Evolutionary conservation across 331 rosid genomes (phyloP).

Genomic region (Malus hybrid): DNA sequence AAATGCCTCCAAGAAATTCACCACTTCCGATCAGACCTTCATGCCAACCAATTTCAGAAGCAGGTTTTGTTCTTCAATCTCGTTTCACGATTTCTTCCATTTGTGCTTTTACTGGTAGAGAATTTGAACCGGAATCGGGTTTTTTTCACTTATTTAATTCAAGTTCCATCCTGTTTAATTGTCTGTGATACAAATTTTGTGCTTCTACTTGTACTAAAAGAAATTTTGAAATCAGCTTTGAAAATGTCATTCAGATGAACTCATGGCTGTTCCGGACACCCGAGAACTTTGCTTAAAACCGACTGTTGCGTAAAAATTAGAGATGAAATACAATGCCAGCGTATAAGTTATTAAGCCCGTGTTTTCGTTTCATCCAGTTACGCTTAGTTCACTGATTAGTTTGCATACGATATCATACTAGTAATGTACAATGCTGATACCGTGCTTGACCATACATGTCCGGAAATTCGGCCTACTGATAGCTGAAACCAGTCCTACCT

Average conservation of each 20-base stretch:
- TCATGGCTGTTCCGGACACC: neutral
- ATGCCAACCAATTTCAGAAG: constrained; percentile 13
- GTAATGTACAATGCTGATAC: neutral
- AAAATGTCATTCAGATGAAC: neutral
- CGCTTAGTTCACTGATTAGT: neutral
- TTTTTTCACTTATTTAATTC: no score
- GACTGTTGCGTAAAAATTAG: neutral
- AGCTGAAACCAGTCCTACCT: neutral
- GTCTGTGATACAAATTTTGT: neutral
- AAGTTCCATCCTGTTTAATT: neutral
- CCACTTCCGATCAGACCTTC: constrained; percentile 18
- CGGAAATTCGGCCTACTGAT: no score
- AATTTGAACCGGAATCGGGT: neutral
- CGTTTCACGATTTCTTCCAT: neutral
- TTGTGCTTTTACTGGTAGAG: neutral
- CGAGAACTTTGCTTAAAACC: neutral
- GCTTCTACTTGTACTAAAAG: neutral
- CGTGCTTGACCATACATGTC: neutral
- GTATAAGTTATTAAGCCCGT: no score
- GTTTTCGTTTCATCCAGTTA: neutral
- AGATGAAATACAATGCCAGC: no score
- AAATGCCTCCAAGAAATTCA: constrained; percentile 6
- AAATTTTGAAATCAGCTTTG: neutral
- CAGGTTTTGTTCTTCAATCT: constrained; percentile 40
- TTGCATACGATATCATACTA: neutral